Base-by-base conservation (phyloP, 345 rosid genomes). In the Arabidopsis thaliana region DNA sequence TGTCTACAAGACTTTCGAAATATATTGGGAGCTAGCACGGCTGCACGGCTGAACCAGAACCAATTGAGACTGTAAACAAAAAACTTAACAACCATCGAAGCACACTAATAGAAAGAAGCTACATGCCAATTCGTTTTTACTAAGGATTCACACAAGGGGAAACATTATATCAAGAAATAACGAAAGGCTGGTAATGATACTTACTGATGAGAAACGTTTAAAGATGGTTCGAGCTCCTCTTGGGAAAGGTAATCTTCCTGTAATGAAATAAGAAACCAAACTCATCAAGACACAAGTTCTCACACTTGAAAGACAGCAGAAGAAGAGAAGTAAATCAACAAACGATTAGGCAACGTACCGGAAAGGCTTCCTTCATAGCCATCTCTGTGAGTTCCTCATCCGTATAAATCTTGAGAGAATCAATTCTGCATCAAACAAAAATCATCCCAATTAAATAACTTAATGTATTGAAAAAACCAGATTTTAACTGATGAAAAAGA, bases 341-440 rank as follows among this genome's bases (percentile, higher is more conserved):
- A 37, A 38, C 1, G 12, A 56, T 41, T 12, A 3, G 24, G 37
- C 0, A 4, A 20, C 25, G 2, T 48, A 75, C 83, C 56, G 10
- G 23, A 49, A 80, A 80, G 41, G 77, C 80, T 71, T 80, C 83
- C 65, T 75, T 80, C 69, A 80, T 58, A 14, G 83, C 83, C 73
- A 75, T 75, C 48, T 75, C 61, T 0, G 83, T 71, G 40, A 80
- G 74, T 51, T 75, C 80, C 57, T 71, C 83, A 1, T 80, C 83
- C 0, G 83, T 80, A 37, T 70, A 75, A 44, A 75, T 65, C 71
- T 75, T 75, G 55, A 75, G 83, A 32, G 42, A 0, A 32, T 75
- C 77, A 50, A 51, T 71, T 61, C 83, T 80, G 69, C 77, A 59
- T 33, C 71, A 49, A 16, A 50, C 71, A 49, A 16, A 50, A 50